A percentile compares a stretch with the other conserved stretches of the same genome.
These are phyloP conservation scores for Stephanocyclus meneghinianus DNA, from an alignment of 352 stramenopile genomes.

Conservation along the genomic window DNA sequence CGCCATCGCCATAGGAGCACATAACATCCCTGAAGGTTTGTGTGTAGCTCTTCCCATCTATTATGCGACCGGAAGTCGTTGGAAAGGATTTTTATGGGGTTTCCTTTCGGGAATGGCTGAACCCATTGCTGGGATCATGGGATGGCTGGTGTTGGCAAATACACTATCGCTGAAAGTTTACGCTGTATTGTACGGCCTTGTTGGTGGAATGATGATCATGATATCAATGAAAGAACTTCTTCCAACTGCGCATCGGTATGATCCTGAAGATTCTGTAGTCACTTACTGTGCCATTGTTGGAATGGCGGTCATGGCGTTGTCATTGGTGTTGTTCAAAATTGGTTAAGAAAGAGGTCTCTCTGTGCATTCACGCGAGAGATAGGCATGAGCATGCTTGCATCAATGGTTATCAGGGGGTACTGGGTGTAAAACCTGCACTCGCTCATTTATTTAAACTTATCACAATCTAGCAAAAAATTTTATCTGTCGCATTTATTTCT, in stretches of 20 bases:
- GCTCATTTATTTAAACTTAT: too few species aligned
- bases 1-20: conserved; percentile 78
- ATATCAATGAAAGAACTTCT: conserved; percentile 91
- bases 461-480: too few species aligned
- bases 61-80: conserved; percentile 91
- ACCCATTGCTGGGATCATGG: conserved; percentile 88
- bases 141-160: conserved; percentile 86
- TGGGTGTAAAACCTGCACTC: too few species aligned
- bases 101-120: conserved; percentile 88
- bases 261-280: conserved; percentile 86
- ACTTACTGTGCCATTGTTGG: conserved; percentile 85
- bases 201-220: conserved; percentile 92
- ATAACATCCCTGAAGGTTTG: conserved; percentile 96
- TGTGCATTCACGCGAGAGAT: too few species aligned
- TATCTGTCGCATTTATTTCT: too few species aligned
- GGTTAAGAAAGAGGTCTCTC: too few species aligned
- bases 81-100: conserved; percentile 92
- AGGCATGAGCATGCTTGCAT: too few species aligned
- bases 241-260: conserved; percentile 90
- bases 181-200: conserved; percentile 89
- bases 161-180: conserved; percentile 82
- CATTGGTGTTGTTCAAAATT: conserved; percentile 86
- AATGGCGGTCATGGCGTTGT: conserved; percentile 87
- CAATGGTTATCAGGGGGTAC: too few species aligned
- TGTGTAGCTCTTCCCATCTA: conserved; percentile 94